These are phyloP conservation scores for Cladosporium halotolerans DNA, from an alignment of 2,329 filamentous ascomycete species.

Conservation along the genomic window DNA sequence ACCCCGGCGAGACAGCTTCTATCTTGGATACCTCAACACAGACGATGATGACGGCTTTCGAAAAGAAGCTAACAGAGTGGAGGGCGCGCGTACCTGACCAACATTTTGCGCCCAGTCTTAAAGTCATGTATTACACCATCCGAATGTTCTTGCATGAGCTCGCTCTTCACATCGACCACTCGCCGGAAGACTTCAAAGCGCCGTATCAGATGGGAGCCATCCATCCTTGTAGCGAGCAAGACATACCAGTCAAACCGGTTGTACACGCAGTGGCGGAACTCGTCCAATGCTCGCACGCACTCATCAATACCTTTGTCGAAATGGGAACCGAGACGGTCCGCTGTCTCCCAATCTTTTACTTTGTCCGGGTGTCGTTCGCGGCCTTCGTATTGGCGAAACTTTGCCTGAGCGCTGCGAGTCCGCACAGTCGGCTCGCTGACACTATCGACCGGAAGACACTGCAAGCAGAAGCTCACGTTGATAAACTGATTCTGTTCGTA, in stretches of 20 bases:
- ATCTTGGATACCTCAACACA: constrained; percentile 60
- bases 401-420: constrained; percentile 59
- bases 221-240: constrained; percentile 35
- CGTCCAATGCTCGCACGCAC: constrained; percentile 58
- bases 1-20: constrained; percentile 47
- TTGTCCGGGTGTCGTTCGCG: constrained; percentile 66
- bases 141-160: constrained; percentile 73
- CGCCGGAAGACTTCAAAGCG: constrained; percentile 46
- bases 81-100: constrained; percentile 42
- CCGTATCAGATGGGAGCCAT: constrained; percentile 44
- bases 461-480: constrained; percentile 60
- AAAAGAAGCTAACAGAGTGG: constrained; percentile 59
- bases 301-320: constrained; percentile 58
- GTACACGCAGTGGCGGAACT: constrained; percentile 63
- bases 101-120: constrained; percentile 42
- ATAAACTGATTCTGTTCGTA: constrained; percentile 64
- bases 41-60: constrained; percentile 58
- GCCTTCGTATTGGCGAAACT: constrained; percentile 69
- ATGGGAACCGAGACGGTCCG: constrained; percentile 56
- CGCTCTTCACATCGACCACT: constrained; percentile 60
- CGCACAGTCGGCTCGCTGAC: constrained; percentile 60
- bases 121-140: constrained; percentile 58
- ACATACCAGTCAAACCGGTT: constrained; percentile 48
- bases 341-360: constrained; percentile 62
- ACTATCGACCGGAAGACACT: constrained; percentile 64